Evolutionary conservation across 805 yeast genomes (phyloP).

Genomic region (Schwanniomyces vanrijiae): DNA sequence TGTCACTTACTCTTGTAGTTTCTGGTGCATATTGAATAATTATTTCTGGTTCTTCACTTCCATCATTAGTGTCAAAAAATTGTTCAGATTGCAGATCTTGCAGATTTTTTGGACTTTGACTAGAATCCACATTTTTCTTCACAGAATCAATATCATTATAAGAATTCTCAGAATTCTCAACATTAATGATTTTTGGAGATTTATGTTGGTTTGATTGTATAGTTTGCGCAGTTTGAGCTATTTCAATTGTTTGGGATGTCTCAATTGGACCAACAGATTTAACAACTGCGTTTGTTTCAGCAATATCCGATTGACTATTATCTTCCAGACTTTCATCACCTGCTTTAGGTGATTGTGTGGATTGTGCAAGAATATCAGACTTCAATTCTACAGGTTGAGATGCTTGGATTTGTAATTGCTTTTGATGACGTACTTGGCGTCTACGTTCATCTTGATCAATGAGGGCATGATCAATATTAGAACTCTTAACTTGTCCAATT

Average conservation of each 20-base stretch:
- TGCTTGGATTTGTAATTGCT: conserved; percentile 1
- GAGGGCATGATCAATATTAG: conserved; percentile 19
- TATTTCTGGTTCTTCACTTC: conserved; percentile 5
- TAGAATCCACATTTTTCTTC: not conserved
- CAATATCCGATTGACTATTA: not conserved
- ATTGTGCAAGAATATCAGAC: not conserved
- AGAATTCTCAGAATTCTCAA: not conserved
- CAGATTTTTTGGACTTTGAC: not conserved
- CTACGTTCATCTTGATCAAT: conserved; percentile 7
- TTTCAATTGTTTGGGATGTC: not conserved
- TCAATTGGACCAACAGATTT: not conserved
- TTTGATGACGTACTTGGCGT: conserved; percentile 1
- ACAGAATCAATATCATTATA: not conserved
- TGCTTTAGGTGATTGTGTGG: not conserved
- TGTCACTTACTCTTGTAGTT: conserved; percentile 1
- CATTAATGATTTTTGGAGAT: not conserved
- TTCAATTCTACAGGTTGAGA: not conserved
- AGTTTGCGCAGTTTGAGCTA: not conserved
- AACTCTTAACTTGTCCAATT: conserved; percentile 30
- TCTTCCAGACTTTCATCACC: not conserved
- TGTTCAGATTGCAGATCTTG: conserved; percentile 1
- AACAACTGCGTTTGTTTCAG: not conserved
- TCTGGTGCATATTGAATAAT: conserved; percentile 4
- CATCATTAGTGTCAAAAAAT: not conserved
- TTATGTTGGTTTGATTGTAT: not conserved